Percentiles rank a stretch among this genome's conserved stretches.
Evolutionary conservation across 1,139 yeast genomes (phyloP).

Genomic region (Lodderomyces margitis): DNA sequence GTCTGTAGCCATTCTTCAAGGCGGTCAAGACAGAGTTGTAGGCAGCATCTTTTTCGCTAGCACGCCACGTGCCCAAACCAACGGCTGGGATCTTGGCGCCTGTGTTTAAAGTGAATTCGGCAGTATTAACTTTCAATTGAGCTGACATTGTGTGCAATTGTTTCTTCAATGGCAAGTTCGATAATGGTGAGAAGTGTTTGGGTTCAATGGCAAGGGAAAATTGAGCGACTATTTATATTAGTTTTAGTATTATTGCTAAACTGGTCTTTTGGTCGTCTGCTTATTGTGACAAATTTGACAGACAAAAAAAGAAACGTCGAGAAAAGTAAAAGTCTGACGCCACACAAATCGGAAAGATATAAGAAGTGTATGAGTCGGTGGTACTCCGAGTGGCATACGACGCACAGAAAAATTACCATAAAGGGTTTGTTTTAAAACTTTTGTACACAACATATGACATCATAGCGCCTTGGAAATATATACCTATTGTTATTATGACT

Average conservation of each 20-base stretch:
- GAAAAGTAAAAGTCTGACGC: not conserved
- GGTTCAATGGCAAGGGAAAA: not conserved
- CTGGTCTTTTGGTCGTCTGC: too few relatives aligned
- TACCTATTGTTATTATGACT: too few relatives aligned
- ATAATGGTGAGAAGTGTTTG: not conserved
- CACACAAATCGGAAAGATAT: not conserved
- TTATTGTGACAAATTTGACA: constrained; percentile 1
- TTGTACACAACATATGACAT: too few relatives aligned
- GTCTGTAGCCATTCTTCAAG: constrained; percentile 67
- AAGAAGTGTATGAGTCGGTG: not conserved
- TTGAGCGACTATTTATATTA: not conserved
- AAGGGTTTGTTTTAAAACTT: too few relatives aligned
- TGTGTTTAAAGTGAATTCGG: constrained; percentile 49
- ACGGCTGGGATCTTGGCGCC: constrained; percentile 66
- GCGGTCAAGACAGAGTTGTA: constrained; percentile 63
- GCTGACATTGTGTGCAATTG: constrained; percentile 7
- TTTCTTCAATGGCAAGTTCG: too few relatives aligned
- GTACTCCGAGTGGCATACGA: not conserved
- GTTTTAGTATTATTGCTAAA: too few relatives aligned
- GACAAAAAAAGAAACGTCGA: not conserved
- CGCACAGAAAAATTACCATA: too few relatives aligned
- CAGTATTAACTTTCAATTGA: constrained; percentile 17
- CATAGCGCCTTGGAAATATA: too few relatives aligned
- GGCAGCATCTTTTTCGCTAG: constrained; percentile 58
- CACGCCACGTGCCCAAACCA: constrained; percentile 82